Percentiles rank a stretch among this genome's conserved stretches.
phyloP scores from a whole-genome alignment of 257 asterid species.

The Solanum sejunctum region DNA sequence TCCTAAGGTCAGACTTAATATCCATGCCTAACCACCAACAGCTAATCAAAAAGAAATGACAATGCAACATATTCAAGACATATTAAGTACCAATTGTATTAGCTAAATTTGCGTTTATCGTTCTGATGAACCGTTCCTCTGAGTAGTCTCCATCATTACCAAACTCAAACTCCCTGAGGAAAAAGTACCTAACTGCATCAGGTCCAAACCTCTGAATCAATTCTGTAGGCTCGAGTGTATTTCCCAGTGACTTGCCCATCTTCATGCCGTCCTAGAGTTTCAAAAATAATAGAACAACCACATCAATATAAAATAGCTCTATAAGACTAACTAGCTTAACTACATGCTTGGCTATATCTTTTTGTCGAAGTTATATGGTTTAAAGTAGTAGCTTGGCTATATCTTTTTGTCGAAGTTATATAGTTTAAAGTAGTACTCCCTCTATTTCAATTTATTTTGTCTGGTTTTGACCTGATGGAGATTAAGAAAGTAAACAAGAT shows the following conservation, averaged over 20 bases:
- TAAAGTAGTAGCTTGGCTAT: neutral
- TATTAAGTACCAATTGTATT: conserved; percentile 69
- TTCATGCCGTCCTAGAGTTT: conserved; percentile 77
- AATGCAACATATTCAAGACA: neutral
- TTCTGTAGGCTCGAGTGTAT: conserved; percentile 85
- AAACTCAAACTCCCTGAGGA: conserved; percentile 91
- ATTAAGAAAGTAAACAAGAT: no score
- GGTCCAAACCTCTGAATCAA: conserved; percentile 77
- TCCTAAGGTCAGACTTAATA: neutral
- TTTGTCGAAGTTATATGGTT: neutral
- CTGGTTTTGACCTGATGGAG: no score
- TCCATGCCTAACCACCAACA: neutral
- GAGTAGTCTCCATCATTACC: conserved; percentile 96
- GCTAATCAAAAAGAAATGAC: neutral
- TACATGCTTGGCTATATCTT: neutral
- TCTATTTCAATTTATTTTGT: no score
- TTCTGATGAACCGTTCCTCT: conserved; percentile 81
- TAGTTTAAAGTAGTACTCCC: neutral
- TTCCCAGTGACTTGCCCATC: conserved; percentile 96
- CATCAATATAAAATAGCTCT: conserved; percentile 12
- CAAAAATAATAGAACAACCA: conserved; percentile 16
- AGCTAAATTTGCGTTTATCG: conserved; percentile 85
- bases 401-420: neutral
- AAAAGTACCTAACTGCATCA: conserved; percentile 95
- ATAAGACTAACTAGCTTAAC: neutral